These are phyloP conservation scores for Psilocybe tampanensis DNA, from an alignment of 768 basidiomycete species.

Conservation along the genomic window DNA sequence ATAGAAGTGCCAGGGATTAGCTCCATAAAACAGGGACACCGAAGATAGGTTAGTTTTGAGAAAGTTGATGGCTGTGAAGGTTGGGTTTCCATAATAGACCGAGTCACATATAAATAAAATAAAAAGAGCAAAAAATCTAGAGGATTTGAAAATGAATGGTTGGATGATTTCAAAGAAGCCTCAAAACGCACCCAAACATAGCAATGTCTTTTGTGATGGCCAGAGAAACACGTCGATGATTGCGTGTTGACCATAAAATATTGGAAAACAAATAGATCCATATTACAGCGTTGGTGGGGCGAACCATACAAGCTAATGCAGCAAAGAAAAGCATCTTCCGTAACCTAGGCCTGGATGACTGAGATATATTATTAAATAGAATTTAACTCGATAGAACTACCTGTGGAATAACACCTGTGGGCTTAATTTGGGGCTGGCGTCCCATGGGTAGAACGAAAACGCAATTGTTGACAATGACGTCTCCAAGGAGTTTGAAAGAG, in stretches of 20 bases:
- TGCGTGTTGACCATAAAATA: conserved; percentile 56
- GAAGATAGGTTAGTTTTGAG: conserved; percentile 78
- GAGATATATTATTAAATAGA: conserved; percentile 1
- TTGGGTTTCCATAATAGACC: conserved; percentile 64
- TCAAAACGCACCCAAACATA: conserved; percentile 46
- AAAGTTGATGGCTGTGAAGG: conserved; percentile 83
- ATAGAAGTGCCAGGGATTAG: conserved; percentile 88
- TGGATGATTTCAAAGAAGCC: not conserved
- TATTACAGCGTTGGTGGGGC: conserved; percentile 88
- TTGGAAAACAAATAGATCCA: conserved; percentile 74
- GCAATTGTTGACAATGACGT: conserved; percentile 83
- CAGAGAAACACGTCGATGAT: conserved; percentile 29
- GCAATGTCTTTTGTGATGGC: conserved; percentile 40
- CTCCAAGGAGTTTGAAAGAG: conserved; percentile 92
- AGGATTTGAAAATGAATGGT: not conserved
- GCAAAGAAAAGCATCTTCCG: conserved; percentile 55
- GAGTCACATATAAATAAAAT: conserved; percentile 61
- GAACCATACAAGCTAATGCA: conserved; percentile 75
- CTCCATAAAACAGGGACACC: conserved; percentile 92
- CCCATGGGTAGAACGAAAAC: conserved; percentile 79
- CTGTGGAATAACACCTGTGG: conserved; percentile 42
- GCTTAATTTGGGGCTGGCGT: conserved; percentile 37
- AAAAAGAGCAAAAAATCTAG: conserved; percentile 26
- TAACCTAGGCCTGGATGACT: conserved; percentile 30
- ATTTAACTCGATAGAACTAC: conserved; percentile 20